Conservation (phyloP, 176 grass and related monocot species). For the Carex littledalei region DNA sequence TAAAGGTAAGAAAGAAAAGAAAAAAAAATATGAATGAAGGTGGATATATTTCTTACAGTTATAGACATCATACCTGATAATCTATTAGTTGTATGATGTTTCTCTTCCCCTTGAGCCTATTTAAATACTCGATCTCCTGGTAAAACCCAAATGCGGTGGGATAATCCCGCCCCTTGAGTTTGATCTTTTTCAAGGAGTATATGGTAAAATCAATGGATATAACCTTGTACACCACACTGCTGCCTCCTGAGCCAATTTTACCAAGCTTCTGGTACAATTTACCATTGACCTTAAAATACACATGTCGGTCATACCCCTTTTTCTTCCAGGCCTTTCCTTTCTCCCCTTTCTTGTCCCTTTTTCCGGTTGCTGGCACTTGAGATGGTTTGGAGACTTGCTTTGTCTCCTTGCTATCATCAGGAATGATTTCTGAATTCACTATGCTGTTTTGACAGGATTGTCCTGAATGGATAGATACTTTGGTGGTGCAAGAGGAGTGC, state of each 20-base stretch:
- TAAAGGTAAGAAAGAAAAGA: not conserved
- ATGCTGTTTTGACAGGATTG: slow-evolving; percentile 30
- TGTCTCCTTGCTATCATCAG: slow-evolving; percentile 13
- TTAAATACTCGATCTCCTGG: slow-evolving; percentile 88
- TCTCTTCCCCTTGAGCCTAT: slow-evolving; percentile 77
- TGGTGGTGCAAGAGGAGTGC: slow-evolving; percentile 28
- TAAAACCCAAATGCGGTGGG: slow-evolving; percentile 82
- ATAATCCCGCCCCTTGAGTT: slow-evolving; percentile 84
- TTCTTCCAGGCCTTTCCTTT: slow-evolving; percentile 56
- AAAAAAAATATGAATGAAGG: not conserved
- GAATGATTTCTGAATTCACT: slow-evolving; percentile 34
- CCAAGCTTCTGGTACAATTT: slow-evolving; percentile 94
- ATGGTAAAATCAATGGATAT: slow-evolving; percentile 69
- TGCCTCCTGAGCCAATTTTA: slow-evolving; percentile 91
- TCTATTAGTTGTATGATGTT: slow-evolving; percentile 97
- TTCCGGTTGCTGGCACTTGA: slow-evolving; percentile 34
- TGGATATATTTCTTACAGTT: not conserved
- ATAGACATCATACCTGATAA: slow-evolving; percentile 55
- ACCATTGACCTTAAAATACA: slow-evolving; percentile 80
- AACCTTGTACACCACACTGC: slow-evolving; percentile 94
- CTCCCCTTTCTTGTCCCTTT: slow-evolving; percentile 35
- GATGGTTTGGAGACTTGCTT: slow-evolving; percentile 29
- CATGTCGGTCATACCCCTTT: slow-evolving; percentile 58
- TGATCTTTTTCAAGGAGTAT: slow-evolving; percentile 93
- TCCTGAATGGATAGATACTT: slow-evolving; percentile 23